Evolutionary conservation across 345 rosid genomes (phyloP), one percentile per base, ranked within the genome.

Genomic region (Lumnitzera racemosa): DNA sequence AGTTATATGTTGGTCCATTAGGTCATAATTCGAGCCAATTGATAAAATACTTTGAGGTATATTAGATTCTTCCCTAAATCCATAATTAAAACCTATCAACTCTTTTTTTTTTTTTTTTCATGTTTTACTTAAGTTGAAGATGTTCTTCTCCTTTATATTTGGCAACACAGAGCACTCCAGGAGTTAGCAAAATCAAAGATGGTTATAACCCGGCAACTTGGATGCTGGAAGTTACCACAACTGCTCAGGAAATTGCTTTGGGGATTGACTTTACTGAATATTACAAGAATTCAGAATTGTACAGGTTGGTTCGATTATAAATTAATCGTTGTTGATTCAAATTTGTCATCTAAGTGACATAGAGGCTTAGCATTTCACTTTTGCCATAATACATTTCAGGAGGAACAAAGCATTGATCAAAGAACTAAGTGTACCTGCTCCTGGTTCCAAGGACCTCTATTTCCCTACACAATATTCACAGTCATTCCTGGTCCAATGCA

Each of bases 141-240:
- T 46, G 23, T 41, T 48, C 20, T 41, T 49, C 24, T 17, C 31
- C 11, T 15, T 47, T 41, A 15, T 15, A 47, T 47, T 24, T 13
- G 49, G 5, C 13, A 25, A 13, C 49, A 11, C 23, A 81, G 86
- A 71, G 56, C 49, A 61, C 75, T 49, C 67, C 71, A 46, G 96
- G 92, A 64, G 74, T 82, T 23, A 60, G 64, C 27, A 81, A 81
- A 72, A 85, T 87, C 68, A 77, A 70, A 66, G 87, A 85, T 47
- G 91, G 91, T 2, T 81, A 83, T 61, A 90, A 90, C 60, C 97
- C 97, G 20, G 97, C 95, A 60, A 85, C 91, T 15, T 87, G 97
- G 97, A 87, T 90, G 90, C 67, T 90, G 47, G 95, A 90, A 73
- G 90, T 80, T 46, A 80, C 86, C 16, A 49, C 62, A 54, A 15